phyloP scores from a whole-genome alignment of 768 basidiomycete species.

The Lactarius indigo region DNA sequence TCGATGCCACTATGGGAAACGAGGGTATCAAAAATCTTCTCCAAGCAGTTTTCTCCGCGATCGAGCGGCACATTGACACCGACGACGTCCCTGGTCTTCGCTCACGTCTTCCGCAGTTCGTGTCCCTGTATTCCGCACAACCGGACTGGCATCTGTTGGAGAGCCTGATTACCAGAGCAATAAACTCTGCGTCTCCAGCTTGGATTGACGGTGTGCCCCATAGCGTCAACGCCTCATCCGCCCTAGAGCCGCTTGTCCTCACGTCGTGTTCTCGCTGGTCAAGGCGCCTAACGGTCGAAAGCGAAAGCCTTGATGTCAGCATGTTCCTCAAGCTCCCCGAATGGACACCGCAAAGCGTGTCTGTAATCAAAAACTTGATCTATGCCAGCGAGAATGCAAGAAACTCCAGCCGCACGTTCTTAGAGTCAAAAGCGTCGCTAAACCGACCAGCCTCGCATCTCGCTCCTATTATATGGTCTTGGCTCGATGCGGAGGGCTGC shows the following conservation, averaged over 20 bases:
- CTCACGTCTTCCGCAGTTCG: conserved; percentile 16
- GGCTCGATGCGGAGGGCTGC: conserved; percentile 19
- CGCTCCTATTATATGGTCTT: conserved; percentile 26
- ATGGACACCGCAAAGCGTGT: conserved; percentile 45
- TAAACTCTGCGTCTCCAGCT: conserved; percentile 8
- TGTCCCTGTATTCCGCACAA: conserved; percentile 14
- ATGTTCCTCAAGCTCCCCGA: conserved; percentile 40
- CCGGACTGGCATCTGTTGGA: conserved; percentile 8
- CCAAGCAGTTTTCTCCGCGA: conserved; percentile 4
- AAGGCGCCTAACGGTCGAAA: conserved; percentile 1
- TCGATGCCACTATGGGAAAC: background rate
- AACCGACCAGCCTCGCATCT: conserved; percentile 20
- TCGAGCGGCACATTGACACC: conserved; percentile 15
- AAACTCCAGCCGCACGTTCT: conserved; percentile 23
- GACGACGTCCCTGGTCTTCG: conserved; percentile 5
- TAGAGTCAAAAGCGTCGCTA: conserved; percentile 23
- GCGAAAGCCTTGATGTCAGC: conserved; percentile 30
- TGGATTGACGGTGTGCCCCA: conserved; percentile 16
- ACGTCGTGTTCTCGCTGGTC: conserved; percentile 17
- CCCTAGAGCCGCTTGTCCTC: conserved; percentile 13
- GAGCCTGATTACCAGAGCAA: conserved; percentile 12
- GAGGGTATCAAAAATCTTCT: conserved; percentile 6
- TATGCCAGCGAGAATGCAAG: conserved; percentile 36
- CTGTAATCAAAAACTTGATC: conserved; percentile 42
- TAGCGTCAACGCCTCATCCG: background rate